Evolutionary conservation across 176 grass and related monocot species (phyloP), one percentile per base, ranked within the genome.

Genomic region (Aegilops tauschii): DNA sequence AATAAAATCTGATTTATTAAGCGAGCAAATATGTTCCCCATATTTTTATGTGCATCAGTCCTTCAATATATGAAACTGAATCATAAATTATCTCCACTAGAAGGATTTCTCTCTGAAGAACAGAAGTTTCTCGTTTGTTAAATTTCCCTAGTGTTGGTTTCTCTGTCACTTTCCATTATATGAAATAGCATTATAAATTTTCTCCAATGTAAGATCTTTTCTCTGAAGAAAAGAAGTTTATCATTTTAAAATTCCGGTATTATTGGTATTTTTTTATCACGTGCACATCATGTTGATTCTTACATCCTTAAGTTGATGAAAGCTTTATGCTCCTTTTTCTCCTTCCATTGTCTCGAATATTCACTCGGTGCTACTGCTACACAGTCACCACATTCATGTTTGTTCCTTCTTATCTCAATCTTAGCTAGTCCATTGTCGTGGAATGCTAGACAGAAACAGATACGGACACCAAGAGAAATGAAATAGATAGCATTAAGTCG

Each of bases 381-480:
- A 76, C 12, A 61, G 45, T 84, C 61, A 66, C 67, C 10, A 13
- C 61, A 52, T 65, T 77, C 77, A 82, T 85, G 66, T 27, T 88
- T 88, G 82, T 88, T 91, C 86, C 64, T 81, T 91, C 85, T 78
- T 91, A 88, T 91, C 90, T 63, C 5, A 77, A 85, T 63, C 64
- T 81, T 8, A 77, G 29, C 39, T 47, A 80, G 47, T 31, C 30
- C 73, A 65, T 72, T 67, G 9, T 18, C 5, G 14, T 77, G 61
- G 59, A 80, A 68, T 75, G 63, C 49, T 84, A 1, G 28, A 67
- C 61, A 87, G 49, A 68, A 69, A 87, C 80, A 56, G 80, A 80
- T 81, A 69, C 75, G 84, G 50, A 12, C 73, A 76, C 16, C 25
- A 11, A 32, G 16, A 54, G 8, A 76, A 54, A 54, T 20, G 36